phyloP scores from a whole-genome alignment of 140 eudicot species.

The Bidens hawaiensis region DNA sequence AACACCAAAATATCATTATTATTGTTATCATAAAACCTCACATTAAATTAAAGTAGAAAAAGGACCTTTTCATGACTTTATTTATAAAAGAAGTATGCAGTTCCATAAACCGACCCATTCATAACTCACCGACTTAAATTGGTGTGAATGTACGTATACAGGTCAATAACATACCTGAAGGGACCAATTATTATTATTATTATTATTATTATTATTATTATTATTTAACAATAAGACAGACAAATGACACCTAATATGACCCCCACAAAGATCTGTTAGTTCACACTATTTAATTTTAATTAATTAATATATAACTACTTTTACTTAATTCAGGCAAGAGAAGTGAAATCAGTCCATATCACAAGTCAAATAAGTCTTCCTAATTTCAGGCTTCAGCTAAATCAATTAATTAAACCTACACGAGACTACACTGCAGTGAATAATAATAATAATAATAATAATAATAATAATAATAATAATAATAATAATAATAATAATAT shows the following conservation, averaged over 20 bases:
- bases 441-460: background rate
- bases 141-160: conserved; percentile 1
- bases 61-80: no score
- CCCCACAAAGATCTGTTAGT: background rate
- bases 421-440: no score
- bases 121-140: background rate
- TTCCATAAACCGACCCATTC: no score
- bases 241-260: conserved; percentile 8
- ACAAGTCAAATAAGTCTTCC: conserved; percentile 4
- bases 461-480: no score
- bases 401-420: conserved; percentile 2
- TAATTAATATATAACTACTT: no score
- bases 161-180: background rate
- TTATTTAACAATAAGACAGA: conserved; percentile 6
- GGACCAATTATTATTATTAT: no score
- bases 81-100: no score
- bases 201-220: no score
- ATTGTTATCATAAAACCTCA: background rate
- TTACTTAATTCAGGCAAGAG: background rate
- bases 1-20: background rate
- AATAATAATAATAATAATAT: no score
- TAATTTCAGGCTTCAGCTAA: background rate
- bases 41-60: no score
- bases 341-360: background rate
- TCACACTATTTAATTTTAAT: conserved; percentile 3